phyloP scores from a whole-genome alignment of 1,139 yeast genomes.

The Geotrichum aggregatum region DNA sequence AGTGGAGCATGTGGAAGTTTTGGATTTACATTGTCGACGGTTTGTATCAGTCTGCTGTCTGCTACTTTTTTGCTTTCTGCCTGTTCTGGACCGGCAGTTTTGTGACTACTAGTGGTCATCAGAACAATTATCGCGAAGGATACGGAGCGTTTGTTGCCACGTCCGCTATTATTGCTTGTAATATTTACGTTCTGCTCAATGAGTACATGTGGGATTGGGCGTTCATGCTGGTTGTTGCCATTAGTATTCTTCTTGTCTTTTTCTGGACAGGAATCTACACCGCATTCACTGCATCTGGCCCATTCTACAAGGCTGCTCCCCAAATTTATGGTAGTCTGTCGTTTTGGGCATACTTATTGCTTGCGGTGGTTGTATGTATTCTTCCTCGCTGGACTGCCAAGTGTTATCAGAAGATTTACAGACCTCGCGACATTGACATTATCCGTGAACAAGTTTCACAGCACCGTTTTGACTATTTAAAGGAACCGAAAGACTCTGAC shows the following conservation, averaged over 20 bases:
- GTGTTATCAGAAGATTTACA: slow-evolving; percentile 54
- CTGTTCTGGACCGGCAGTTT: slow-evolving; percentile 55
- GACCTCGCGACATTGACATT: slow-evolving; percentile 80
- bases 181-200: slow-evolving; percentile 71
- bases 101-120: slow-evolving; percentile 58
- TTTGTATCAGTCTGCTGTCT: slow-evolving; percentile 74
- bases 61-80: slow-evolving; percentile 84
- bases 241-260: slow-evolving; percentile 66
- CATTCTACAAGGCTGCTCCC: slow-evolving; percentile 71
- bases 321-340: slow-evolving; percentile 66
- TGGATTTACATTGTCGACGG: slow-evolving; percentile 87
- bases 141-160: slow-evolving; percentile 78
- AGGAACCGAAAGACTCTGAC: slow-evolving; percentile 23
- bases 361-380: slow-evolving; percentile 68
- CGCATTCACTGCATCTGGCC: slow-evolving; percentile 52
- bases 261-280: slow-evolving; percentile 95
- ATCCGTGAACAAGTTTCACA: slow-evolving; percentile 56
- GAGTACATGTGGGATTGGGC: slow-evolving; percentile 96
- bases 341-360: slow-evolving; percentile 78
- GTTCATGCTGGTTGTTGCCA: slow-evolving; percentile 53
- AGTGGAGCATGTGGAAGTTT: slow-evolving; percentile 77
- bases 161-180: slow-evolving; percentile 75
- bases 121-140: slow-evolving; percentile 77
- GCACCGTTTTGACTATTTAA: slow-evolving; percentile 18
- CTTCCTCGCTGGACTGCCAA: slow-evolving; percentile 73